Conservation (phyloP, 2,329 filamentous ascomycete species). For the Fonsecaea pedrosoi region DNA sequence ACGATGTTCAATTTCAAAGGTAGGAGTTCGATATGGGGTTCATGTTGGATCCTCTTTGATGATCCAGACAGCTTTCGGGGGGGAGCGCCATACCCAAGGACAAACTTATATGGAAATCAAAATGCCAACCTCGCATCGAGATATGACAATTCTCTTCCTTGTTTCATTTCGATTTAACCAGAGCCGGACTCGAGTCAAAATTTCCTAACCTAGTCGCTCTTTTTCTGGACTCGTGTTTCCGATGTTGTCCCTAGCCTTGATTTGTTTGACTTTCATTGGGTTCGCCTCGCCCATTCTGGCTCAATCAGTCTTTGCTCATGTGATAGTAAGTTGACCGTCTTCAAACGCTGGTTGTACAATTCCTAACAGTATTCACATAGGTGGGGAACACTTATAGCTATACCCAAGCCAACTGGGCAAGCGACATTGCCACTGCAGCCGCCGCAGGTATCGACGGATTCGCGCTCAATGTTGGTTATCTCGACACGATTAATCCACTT, state of each 20-base stretch:
- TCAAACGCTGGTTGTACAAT: not conserved
- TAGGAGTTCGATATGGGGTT: not conserved
- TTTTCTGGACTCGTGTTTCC: not conserved
- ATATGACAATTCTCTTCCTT: not conserved
- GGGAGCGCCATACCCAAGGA: not conserved
- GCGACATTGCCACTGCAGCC: conserved; percentile 5
- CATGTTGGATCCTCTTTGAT: not conserved
- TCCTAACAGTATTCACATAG: conserved; percentile 1
- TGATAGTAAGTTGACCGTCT: conserved; percentile 8
- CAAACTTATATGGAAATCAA: not conserved
- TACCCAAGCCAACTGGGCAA: conserved; percentile 16
- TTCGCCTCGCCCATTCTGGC: conserved; percentile 5
- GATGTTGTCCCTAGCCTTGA: conserved; percentile 16
- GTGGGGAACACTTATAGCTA: conserved; percentile 21
- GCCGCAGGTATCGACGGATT: conserved; percentile 17
- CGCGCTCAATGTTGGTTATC: conserved; percentile 16
- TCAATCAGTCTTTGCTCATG: conserved; percentile 19
- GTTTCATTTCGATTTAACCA: not conserved
- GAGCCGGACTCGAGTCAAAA: conserved; percentile 10
- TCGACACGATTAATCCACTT: conserved; percentile 10
- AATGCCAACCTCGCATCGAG: conserved; percentile 4
- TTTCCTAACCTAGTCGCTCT: conserved; percentile 13
- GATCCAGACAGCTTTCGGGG: not conserved
- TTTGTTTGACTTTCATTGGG: conserved; percentile 9
- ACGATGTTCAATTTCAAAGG: not conserved